phyloP scores from a whole-genome alignment of 805 yeast species.

The Ogataea trehaloabstinens region DNA sequence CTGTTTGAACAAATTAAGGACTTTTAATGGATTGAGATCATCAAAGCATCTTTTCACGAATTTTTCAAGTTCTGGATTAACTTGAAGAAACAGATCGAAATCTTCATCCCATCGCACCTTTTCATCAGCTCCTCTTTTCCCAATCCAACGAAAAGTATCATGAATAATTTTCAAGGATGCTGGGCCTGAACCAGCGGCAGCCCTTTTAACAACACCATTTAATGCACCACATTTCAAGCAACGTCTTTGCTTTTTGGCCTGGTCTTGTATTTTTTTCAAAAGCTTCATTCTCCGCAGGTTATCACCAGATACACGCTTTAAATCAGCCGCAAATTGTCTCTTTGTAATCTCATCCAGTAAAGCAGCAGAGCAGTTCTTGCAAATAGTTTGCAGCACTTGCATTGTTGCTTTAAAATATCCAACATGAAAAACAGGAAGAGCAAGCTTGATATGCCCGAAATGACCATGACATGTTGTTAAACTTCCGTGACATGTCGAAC shows the following conservation, averaged over 20 bases:
- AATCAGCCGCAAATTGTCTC: constrained; percentile 67
- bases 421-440: constrained; percentile 95
- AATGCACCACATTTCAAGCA: constrained; percentile 84
- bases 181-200: constrained; percentile 86
- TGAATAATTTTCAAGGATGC: constrained; percentile 95
- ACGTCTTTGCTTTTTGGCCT: constrained; percentile 92
- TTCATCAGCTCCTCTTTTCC: constrained; percentile 84
- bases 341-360: constrained; percentile 72
- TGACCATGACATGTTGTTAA: constrained; percentile 97
- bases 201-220: constrained; percentile 96
- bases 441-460: constrained; percentile 91
- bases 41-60: constrained; percentile 85
- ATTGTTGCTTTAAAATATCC: constrained; percentile 94
- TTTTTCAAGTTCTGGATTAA: constrained; percentile 86
- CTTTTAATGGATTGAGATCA: constrained; percentile 91
- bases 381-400: constrained; percentile 82
- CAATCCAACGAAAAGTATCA: constrained; percentile 93
- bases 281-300: constrained; percentile 90
- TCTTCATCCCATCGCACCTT: constrained; percentile 85
- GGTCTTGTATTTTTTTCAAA: constrained; percentile 78
- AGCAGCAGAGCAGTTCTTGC: constrained; percentile 83
- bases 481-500: constrained; percentile 89
- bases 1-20: constrained; percentile 81
- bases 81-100: constrained; percentile 66
- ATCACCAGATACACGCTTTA: constrained; percentile 85